Conservation (phyloP, 768 basidiomycete genomes). For the Mrakia gelida region DNA sequence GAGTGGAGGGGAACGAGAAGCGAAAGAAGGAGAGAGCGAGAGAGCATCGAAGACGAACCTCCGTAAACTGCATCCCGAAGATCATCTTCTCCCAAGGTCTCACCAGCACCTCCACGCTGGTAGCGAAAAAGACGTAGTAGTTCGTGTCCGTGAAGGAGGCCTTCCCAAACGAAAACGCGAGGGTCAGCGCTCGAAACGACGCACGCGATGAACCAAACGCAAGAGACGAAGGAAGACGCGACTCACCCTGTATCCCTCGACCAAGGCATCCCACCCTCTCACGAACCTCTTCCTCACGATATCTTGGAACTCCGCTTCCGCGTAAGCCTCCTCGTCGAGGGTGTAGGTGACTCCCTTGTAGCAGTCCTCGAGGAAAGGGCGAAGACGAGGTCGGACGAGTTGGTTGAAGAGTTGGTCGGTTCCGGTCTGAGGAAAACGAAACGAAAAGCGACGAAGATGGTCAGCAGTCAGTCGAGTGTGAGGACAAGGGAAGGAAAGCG, state of each 20-base stretch:
- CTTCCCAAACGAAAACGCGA: conserved; percentile 49
- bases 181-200: too few relatives aligned
- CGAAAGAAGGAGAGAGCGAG: too few relatives aligned
- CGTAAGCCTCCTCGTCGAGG: conserved; percentile 82
- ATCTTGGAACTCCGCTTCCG: conserved; percentile 78
- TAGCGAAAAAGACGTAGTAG: conserved; percentile 76
- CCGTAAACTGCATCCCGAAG: conserved; percentile 74
- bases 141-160: conserved; percentile 83
- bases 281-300: conserved; percentile 82
- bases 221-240: not conserved
- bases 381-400: conserved; percentile 76
- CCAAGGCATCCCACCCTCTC: conserved; percentile 76
- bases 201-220: too few relatives aligned
- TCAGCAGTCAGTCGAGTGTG: not conserved
- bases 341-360: conserved; percentile 87
- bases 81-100: conserved; percentile 92
- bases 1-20: not conserved
- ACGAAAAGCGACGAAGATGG: not conserved
- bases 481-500: conserved; percentile 5
- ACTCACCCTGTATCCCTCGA: conserved; percentile 80
- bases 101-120: conserved; percentile 81
- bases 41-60: conserved; percentile 53
- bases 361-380: conserved; percentile 75
- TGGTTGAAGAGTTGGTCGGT: conserved; percentile 96
- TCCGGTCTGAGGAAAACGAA: conserved; percentile 56